Conservation (phyloP, 495 filamentous ascomycete genomes). For the Aspergillus avenaceus region DNA sequence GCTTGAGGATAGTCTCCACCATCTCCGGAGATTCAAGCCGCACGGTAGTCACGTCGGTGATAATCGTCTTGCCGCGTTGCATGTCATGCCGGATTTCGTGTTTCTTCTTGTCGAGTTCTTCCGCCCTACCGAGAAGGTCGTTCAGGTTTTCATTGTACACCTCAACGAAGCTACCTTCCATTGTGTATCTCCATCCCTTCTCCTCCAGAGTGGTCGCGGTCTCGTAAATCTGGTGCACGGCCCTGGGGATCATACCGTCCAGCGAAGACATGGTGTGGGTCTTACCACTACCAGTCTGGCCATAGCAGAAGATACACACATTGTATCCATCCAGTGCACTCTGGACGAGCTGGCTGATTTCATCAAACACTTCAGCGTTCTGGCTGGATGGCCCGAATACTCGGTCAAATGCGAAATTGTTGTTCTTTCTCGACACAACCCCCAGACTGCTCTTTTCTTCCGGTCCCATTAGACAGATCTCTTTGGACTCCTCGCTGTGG, state of each 20-base stretch:
- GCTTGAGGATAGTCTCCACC: slow-evolving; percentile 72
- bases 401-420: slow-evolving; percentile 88
- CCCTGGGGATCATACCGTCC: slow-evolving; percentile 94
- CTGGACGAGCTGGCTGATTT: slow-evolving; percentile 96
- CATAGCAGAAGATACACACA: slow-evolving; percentile 98
- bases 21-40: slow-evolving; percentile 69
- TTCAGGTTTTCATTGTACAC: slow-evolving; percentile 98
- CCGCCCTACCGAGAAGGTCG: slow-evolving; percentile 77
- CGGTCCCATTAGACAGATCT: slow-evolving; percentile 77
- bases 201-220: slow-evolving; percentile 75
- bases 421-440: slow-evolving; percentile 64
- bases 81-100: slow-evolving; percentile 90
- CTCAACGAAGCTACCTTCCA: slow-evolving; percentile 96
- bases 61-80: slow-evolving; percentile 71
- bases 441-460: slow-evolving; percentile 84
- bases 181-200: slow-evolving; percentile 90
- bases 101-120: slow-evolving; percentile 78
- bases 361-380: slow-evolving; percentile 89
- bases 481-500: slow-evolving; percentile 67
- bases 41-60: slow-evolving; percentile 80
- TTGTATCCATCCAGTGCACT: slow-evolving; percentile 97
- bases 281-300: slow-evolving; percentile 95
- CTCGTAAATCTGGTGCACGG: slow-evolving; percentile 88
- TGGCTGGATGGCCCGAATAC: slow-evolving; percentile 76
- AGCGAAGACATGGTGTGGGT: slow-evolving; percentile 91